Base-by-base conservation (phyloP, 768 basidiomycete species). In the Podaxis sp. region DNA sequence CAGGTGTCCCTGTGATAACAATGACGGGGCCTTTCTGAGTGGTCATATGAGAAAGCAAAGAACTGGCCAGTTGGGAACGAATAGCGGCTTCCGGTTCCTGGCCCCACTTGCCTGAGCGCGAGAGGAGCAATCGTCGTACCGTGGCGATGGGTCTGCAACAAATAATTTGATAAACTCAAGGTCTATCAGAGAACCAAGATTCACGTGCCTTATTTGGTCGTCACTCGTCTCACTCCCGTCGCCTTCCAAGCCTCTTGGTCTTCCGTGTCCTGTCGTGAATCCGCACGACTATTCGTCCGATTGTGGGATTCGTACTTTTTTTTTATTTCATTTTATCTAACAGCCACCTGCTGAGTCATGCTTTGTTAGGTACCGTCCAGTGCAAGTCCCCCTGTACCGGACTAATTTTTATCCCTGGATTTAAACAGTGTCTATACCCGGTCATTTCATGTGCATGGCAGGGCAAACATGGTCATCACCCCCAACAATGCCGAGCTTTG, bases 1-100 rank as follows among this genome's bases (percentile, higher is more conserved):
- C 94, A 11, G 94, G 93, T 15, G 94, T 95, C 64, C 93, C 95
- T 48, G 94, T 96, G 68, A 96, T 86, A 67, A 96, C 73, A 70
- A 96, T 92, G 55, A 88, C 83, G 51, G 92, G 93, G 26, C 74
- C 77, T 65, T 74, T 75, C 39, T 56, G 55, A 26, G 36, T 24
- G 26, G 33, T 19, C 61, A 63, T 63, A 46, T 63, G 55, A 56
- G 13, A 56, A 52, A 30, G 24, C 12, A 60, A 11, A 39, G 33
- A 15, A 39, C 15, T 28, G 15, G 24, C 33, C 26, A 59, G 28
- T 59, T 46, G n/a, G 19, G n/a, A 59, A 36, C 26, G 1, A 33
- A 36, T 24, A 17, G 6, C 38, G 33, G 17, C 17, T 30, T 42
- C 2, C 57, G 9, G 28, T 19, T n/a, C 28, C 8, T 8, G 6